Percentiles rank a stretch among this genome's conserved stretches.
Conservation (phyloP, 345 rosid species). For the Capsella bursapastoris region DNA sequence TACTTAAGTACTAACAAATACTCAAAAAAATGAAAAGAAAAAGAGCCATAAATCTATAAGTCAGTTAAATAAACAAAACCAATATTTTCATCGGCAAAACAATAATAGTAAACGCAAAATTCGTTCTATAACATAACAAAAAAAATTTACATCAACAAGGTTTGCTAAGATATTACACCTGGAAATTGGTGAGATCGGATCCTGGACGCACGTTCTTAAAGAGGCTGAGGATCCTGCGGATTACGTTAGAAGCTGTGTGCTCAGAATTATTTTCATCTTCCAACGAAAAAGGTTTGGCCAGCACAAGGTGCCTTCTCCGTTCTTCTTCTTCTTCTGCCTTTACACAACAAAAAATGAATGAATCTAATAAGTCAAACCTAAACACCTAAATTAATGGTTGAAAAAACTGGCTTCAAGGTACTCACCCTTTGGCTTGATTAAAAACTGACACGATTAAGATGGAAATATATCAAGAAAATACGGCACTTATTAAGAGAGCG, state of each 20-base stretch:
- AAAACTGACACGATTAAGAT: not conserved
- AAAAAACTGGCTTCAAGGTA: too few relatives aligned
- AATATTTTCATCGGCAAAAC: too few relatives aligned
- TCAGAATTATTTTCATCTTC: conserved; percentile 52
- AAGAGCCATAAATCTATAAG: too few relatives aligned
- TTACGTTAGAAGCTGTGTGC: conserved; percentile 51
- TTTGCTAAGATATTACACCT: conserved; percentile 41
- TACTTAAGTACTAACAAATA: too few relatives aligned
- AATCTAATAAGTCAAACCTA: not conserved
- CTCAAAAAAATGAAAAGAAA: too few relatives aligned
- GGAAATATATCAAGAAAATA: not conserved
- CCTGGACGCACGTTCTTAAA: conserved; percentile 64
- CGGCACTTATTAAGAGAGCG: not conserved
- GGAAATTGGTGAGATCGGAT: conserved; percentile 64
- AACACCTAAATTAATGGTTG: not conserved
- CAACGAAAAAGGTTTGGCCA: conserved; percentile 53
- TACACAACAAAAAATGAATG: not conserved
- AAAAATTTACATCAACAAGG: not conserved
- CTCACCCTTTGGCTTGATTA: not conserved
- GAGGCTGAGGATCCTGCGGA: conserved; percentile 54
- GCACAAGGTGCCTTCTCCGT: conserved; percentile 41
- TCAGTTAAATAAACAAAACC: too few relatives aligned
- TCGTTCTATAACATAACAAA: too few relatives aligned
- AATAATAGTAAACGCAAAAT: too few relatives aligned
- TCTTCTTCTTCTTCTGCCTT: conserved; percentile 28